Percentiles rank a stretch among this genome's conserved stretches.
Conservation (phyloP, 2,329 filamentous ascomycete species). For the Penicillium sp. region DNA sequence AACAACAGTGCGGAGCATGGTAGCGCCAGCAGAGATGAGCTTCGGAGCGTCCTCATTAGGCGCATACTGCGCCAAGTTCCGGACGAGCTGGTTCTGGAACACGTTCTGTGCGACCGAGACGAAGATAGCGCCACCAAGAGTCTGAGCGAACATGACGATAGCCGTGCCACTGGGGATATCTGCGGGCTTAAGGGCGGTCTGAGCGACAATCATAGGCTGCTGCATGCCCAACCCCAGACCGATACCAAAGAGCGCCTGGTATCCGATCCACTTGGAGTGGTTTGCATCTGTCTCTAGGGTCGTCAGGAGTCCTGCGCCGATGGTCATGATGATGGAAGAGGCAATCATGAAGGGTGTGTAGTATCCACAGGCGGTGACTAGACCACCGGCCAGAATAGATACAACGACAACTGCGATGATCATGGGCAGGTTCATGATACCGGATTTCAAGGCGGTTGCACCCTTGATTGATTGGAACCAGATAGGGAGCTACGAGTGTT, state of each 20-base stretch:
- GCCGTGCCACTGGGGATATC: slow-evolving; percentile 39
- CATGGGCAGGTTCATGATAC: slow-evolving; percentile 40
- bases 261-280: slow-evolving; percentile 40
- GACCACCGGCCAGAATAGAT: slow-evolving; percentile 32
- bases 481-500: slow-evolving; percentile 38
- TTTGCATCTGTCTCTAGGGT: slow-evolving; percentile 34
- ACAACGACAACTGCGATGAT: slow-evolving; percentile 33
- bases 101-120: slow-evolving; percentile 40
- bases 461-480: slow-evolving; percentile 45
- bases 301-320: slow-evolving; percentile 38
- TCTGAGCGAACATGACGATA: slow-evolving; percentile 38
- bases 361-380: slow-evolving; percentile 36
- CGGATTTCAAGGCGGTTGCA: slow-evolving; percentile 34
- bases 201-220: slow-evolving; percentile 35
- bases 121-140: slow-evolving; percentile 39
- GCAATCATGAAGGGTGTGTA: slow-evolving; percentile 42
- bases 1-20: slow-evolving; percentile 34
- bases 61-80: slow-evolving; percentile 24
- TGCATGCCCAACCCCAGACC: slow-evolving; percentile 40
- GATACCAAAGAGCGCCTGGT: slow-evolving; percentile 38
- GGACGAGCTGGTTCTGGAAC: slow-evolving; percentile 37
- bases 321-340: slow-evolving; percentile 31
- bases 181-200: slow-evolving; percentile 31
- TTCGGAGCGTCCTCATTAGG: slow-evolving; percentile 27
- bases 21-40: slow-evolving; percentile 39